Evolutionary conservation across 805 yeast genomes (phyloP), one percentile per base, ranked within the genome.

Genomic region (Kodamaea nitidulidarum): DNA sequence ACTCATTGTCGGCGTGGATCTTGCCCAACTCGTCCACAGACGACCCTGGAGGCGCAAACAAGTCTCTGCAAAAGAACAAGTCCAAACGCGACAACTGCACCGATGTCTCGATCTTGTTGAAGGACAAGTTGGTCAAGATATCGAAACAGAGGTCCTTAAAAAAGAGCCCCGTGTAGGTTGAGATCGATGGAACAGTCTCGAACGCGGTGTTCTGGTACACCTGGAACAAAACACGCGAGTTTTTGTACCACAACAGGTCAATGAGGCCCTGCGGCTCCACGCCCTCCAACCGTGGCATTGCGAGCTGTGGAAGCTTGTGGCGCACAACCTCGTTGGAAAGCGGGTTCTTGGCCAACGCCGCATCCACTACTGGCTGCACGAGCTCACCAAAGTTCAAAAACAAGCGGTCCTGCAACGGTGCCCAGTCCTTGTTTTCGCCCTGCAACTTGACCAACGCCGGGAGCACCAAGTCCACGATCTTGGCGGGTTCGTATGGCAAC

Each of bases 41-140:
- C 3, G 83, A 75, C 26, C 95, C 95, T 1, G 93, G 71, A 2
- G 73, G 72, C 28, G 70, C 58, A 49, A 68, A 68, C 36, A 68
- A 54, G 28, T 75, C 75, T 8, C 77, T 70, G 45, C 76, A 72
- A 67, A 88, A 88, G 52, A 80, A 90, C 39, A 76, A 58, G 52
- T 84, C 88, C 40, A 93, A 62, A 5, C 81, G 76, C 21, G 87
- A 73, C 32, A 93, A 73, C 58, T 88, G 96, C 46, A 85, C 79
- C 0, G 95, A 81, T 7, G 87, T 95, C 47, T 86, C 93, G 33
- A 77, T 78, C 54, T 95, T 81, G 63, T 93, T 93, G 70, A 87
- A 93, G 48, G 90, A 95, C 66, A 91, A 65, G 49, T 83, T 79
- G 44, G 83, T 80, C 39, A 90, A 75, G 22, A 85, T 63, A 60